A percentile compares a stretch with the other conserved stretches of the same genome.
Evolutionary conservation across 495 filamentous ascomycete species (phyloP).

Genomic region (Hypoxylon fragiforme): DNA sequence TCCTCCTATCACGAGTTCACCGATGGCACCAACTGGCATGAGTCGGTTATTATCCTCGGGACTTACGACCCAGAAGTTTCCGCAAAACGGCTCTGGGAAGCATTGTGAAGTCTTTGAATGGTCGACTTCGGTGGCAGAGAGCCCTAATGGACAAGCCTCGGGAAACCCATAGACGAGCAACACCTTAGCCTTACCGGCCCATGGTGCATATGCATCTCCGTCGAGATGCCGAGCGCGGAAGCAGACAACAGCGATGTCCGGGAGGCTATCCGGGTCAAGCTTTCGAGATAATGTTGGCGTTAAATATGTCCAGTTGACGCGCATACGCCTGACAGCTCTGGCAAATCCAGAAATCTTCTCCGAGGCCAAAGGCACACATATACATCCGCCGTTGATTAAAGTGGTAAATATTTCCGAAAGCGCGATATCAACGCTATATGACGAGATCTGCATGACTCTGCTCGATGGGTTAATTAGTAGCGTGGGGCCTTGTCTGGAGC

Average conservation of each 20-base stretch:
- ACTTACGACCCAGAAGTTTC: slow-evolving; percentile 51
- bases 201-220: slow-evolving; percentile 45
- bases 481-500: slow-evolving; percentile 52
- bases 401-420: slow-evolving; percentile 68
- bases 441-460: slow-evolving; percentile 67
- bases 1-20: slow-evolving; percentile 52
- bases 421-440: slow-evolving; percentile 70
- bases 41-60: slow-evolving; percentile 52
- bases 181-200: slow-evolving; percentile 49
- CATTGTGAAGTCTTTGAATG: slow-evolving; percentile 41
- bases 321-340: slow-evolving; percentile 48
- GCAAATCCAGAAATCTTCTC: slow-evolving; percentile 45
- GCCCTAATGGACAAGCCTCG: slow-evolving; percentile 50
- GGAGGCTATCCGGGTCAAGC: slow-evolving; percentile 41
- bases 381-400: slow-evolving; percentile 56
- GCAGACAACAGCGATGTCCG: slow-evolving; percentile 47
- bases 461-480: slow-evolving; percentile 53
- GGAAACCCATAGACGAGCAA: slow-evolving; percentile 50
- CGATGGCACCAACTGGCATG: slow-evolving; percentile 51
- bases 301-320: slow-evolving; percentile 54
- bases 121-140: slow-evolving; percentile 47
- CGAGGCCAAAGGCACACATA: slow-evolving; percentile 51
- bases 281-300: slow-evolving; percentile 51
- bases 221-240: slow-evolving; percentile 51
- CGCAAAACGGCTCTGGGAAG: slow-evolving; percentile 48